phyloP scores from a whole-genome alignment of 2,329 filamentous ascomycete genomes.

The Pseudogymnoascus sp. region DNA sequence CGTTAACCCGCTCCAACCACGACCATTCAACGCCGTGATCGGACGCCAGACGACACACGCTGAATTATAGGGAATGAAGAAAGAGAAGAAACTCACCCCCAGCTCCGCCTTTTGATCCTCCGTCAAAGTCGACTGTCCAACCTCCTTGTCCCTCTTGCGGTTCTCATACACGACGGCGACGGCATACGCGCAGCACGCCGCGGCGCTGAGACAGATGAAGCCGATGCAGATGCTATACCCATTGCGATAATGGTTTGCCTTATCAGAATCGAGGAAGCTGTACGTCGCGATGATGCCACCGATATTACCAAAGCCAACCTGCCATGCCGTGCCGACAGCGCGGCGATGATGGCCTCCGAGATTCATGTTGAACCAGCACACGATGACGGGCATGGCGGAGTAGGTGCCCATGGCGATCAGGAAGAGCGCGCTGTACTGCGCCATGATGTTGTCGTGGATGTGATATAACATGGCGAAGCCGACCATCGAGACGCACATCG shows the following conservation, averaged over 20 bases:
- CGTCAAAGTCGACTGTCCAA: slow-evolving; percentile 40
- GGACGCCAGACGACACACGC: background rate
- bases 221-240: slow-evolving; percentile 72
- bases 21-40: background rate
- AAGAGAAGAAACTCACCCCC: slow-evolving; percentile 27
- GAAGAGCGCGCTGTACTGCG: slow-evolving; percentile 76
- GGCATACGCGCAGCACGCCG: slow-evolving; percentile 53
- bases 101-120: slow-evolving; percentile 50
- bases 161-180: slow-evolving; percentile 52
- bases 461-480: slow-evolving; percentile 69
- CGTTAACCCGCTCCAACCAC: background rate
- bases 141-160: slow-evolving; percentile 42
- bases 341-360: slow-evolving; percentile 63
- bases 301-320: slow-evolving; percentile 70
- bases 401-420: slow-evolving; percentile 73
- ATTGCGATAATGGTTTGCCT: slow-evolving; percentile 52
- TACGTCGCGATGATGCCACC: slow-evolving; percentile 73
- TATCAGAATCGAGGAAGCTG: slow-evolving; percentile 55
- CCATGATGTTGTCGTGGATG: slow-evolving; percentile 55
- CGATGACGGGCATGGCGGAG: slow-evolving; percentile 79
- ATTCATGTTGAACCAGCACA: slow-evolving; percentile 80
- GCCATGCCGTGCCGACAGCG: slow-evolving; percentile 65
- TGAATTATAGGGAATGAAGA: background rate
- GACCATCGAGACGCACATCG: slow-evolving; percentile 59
- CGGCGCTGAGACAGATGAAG: slow-evolving; percentile 60